Percentiles rank a stretch among this genome's conserved stretches.
Evolutionary conservation across 23 red algal genomes (phyloP).

Genomic region (Chondrus crispus): DNA sequence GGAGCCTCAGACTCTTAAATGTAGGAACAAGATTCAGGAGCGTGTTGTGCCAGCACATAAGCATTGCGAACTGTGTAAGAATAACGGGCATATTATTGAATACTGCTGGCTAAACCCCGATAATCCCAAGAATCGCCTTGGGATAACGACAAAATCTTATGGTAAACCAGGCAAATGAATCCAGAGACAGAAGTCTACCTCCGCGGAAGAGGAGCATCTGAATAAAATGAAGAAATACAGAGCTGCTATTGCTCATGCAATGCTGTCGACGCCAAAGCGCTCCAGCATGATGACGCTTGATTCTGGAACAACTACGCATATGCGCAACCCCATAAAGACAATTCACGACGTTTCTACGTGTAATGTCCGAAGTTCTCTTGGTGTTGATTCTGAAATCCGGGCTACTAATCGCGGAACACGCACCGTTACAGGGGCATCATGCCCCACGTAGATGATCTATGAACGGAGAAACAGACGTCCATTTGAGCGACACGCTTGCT

Average conservation of each 20-base stretch:
- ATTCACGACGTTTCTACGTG: not conserved
- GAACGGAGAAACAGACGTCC: not conserved
- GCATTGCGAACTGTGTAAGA: conserved; percentile 16
- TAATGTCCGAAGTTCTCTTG: not conserved
- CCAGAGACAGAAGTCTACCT: too few relatives aligned
- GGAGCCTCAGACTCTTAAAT: too few relatives aligned
- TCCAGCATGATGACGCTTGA: not conserved
- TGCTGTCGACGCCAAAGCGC: not conserved
- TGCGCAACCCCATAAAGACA: not conserved
- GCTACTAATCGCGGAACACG: not conserved
- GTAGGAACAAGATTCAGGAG: too few relatives aligned
- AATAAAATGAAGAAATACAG: too few relatives aligned
- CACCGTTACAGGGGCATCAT: not conserved
- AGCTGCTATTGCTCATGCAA: not conserved
- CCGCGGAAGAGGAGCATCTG: too few relatives aligned
- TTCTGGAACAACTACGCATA: conserved; percentile 15
- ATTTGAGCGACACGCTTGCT: not conserved
- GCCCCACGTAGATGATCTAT: too few relatives aligned
- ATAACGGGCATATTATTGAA: too few relatives aligned
- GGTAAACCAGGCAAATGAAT: too few relatives aligned
- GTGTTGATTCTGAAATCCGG: conserved; percentile 23
- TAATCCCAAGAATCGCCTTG: too few relatives aligned
- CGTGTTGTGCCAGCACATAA: too few relatives aligned
- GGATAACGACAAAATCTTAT: too few relatives aligned
- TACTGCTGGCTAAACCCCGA: too few relatives aligned